A percentile compares a stretch with the other conserved stretches of the same genome.
Conservation (phyloP, 2,329 filamentous ascomycete species). For the Trichophyton mentagrophytes region DNA sequence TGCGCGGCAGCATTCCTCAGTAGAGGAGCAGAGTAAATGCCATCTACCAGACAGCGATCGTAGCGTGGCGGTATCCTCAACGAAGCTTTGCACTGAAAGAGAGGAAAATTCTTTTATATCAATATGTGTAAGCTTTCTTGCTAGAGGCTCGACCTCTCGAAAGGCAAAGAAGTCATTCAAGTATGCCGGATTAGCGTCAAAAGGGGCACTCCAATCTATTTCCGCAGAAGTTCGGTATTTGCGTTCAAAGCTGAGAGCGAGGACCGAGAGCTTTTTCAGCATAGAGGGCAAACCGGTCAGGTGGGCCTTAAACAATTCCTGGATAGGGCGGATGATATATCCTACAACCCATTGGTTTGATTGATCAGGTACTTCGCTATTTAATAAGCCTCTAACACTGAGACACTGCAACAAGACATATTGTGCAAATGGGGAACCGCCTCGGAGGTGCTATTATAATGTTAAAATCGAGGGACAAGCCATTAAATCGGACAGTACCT, state of each 20-base stretch:
- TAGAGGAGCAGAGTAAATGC: constrained; percentile 21
- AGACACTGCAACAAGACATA: constrained; percentile 24
- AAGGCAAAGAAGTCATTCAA: constrained; percentile 25
- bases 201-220: constrained; percentile 25
- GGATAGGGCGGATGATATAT: constrained; percentile 29
- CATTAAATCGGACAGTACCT: constrained; percentile 3
- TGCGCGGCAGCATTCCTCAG: constrained; percentile 29
- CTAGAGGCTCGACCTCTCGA: constrained; percentile 23
- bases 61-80: constrained; percentile 16
- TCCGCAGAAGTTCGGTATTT: constrained; percentile 23
- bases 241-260: constrained; percentile 24
- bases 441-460: constrained; percentile 22
- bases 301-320: constrained; percentile 24
- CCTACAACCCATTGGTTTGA: constrained; percentile 18
- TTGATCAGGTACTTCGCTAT: constrained; percentile 10
- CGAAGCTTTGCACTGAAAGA: constrained; percentile 18
- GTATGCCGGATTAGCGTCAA: constrained; percentile 23
- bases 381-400: constrained; percentile 5
- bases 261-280: constrained; percentile 26
- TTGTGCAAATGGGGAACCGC: constrained; percentile 27
- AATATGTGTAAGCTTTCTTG: constrained; percentile 20
- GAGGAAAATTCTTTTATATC: constrained; percentile 23
- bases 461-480: too few relatives aligned
- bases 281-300: constrained; percentile 21
- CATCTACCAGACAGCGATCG: constrained; percentile 20